Evolutionary conservation across 2,329 filamentous ascomycete species (phyloP), one percentile per base, ranked within the genome.

Genomic region (Cadophora malorum): DNA sequence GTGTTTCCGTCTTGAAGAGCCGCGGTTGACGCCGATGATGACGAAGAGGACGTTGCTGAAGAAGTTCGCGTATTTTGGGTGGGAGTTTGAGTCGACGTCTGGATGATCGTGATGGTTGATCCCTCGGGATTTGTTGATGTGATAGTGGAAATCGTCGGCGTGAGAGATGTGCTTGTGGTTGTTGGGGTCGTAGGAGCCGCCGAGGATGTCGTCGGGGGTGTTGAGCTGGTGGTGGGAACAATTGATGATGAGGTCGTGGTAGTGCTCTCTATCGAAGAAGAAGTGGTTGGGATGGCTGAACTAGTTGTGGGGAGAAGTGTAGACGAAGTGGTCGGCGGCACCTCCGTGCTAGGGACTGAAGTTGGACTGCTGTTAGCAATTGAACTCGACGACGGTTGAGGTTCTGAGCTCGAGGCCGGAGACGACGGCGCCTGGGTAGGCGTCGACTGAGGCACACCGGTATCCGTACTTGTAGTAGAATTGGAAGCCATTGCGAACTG

Each of bases 341-440:
- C 63, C 53, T 69, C 65, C 59, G 69, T 50, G 41, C 63, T 67
- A 33, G 67, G 59, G 56, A 61, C 70, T 74, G 72, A 62, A 63
- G 74, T 41, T 49, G 73, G 66, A 72, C 69, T 74, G 68, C 35
- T 73, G 70, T 74, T 74, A 75, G 74, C 74, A 70, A 69, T 71
- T 65, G 74, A 70, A 71, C 72, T 76, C 55, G 73, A 69, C 16
- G 67, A 68, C n/a, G 65, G 56, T 60, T 62, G 33, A 59, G 67
- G 53, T 60, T 65, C 38, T 53, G 66, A 66, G 65, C 53, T 68
- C 63, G 69, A 60, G 50, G 72, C 55, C 63, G 67, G 19, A 14
- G 69, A 50, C 16, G 68, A 47, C 53, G 72, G 23, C 67, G 67
- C 25, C 53, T 63, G 45, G 41, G 69, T 50, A 64, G 72, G 67